Conservation (phyloP, 1,284 basidiomycete genomes). For the Somion occarium region DNA sequence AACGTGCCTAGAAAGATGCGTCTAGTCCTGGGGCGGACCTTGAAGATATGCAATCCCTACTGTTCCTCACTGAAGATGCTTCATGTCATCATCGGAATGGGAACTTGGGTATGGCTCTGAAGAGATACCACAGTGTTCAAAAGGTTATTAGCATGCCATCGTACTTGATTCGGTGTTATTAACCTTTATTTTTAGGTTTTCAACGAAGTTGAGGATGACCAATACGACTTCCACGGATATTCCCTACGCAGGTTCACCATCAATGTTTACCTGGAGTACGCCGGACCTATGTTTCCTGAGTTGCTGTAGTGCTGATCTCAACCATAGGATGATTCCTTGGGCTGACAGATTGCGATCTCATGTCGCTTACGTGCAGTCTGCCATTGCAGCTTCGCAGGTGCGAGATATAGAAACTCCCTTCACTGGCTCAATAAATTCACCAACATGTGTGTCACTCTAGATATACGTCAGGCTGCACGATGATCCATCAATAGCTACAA, state of each 20-base stretch:
- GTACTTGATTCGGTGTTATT: background rate
- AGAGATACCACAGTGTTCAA: slow-evolving; percentile 77
- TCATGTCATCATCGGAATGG: slow-evolving; percentile 64
- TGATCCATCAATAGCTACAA: slow-evolving; percentile 57
- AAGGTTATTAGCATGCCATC: slow-evolving; percentile 56
- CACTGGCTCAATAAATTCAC: background rate
- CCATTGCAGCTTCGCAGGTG: slow-evolving; percentile 64
- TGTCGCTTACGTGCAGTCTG: slow-evolving; percentile 74
- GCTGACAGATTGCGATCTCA: slow-evolving; percentile 79
- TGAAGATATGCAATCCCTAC: slow-evolving; percentile 93
- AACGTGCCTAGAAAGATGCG: slow-evolving; percentile 82
- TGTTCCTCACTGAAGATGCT: slow-evolving; percentile 86
- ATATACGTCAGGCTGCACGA: slow-evolving; percentile 78
- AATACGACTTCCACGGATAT: slow-evolving; percentile 98
- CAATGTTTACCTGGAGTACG: slow-evolving; percentile 77
- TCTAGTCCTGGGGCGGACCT: slow-evolving; percentile 75
- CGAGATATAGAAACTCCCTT: slow-evolving; percentile 13
- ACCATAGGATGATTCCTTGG: slow-evolving; percentile 76
- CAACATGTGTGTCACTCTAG: slow-evolving; percentile 28
- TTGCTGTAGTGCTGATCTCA: background rate
- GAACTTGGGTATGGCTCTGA: slow-evolving; percentile 79
- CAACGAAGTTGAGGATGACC: slow-evolving; percentile 90
- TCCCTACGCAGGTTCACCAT: slow-evolving; percentile 88
- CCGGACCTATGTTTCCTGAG: background rate
- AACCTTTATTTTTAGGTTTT: slow-evolving; percentile 60